Evolutionary conservation across 1,284 basidiomycete species (phyloP), one percentile per base, ranked within the genome.

Genomic region (Cryptococcus depauperatus): DNA sequence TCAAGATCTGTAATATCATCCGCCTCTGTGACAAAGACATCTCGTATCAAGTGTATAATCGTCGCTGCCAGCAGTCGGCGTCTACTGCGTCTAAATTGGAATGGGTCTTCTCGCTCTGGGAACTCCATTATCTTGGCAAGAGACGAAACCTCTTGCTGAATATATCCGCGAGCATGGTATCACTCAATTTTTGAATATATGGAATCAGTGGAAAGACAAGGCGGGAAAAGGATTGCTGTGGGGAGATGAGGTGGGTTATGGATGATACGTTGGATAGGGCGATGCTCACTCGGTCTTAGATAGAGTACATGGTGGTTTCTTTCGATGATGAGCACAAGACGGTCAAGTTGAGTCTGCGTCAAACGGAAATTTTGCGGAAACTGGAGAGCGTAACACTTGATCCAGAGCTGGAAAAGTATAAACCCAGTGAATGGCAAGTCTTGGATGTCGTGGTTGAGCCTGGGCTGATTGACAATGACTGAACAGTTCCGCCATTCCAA

Each of bases 91-190:
- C n/a, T n/a, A n/a, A n/a, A n/a, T n/a, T n/a, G n/a, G 29, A 28
- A 97, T 98, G 95, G 95, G 95, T 50, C 81, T 99, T 40, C 75
- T 99, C 50, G 87, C 83, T 51, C 83, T 96, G 47, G 95, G 95
- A 51, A 98, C 92, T 4, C 91, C 95, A 22, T 80, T 98, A 51
- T 73, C 79, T 41, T 99, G 95, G 95, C 79, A 84, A 46, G 84
- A 97, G 59, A 84, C 90, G 38, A 86, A 85, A 72, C 78, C 82
- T 50, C 78, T 88, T 61, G 86, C 89, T 11, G 82, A 91, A 62
- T 89, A 97, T 74, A 88, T 98, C 57, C 79, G 92, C 52, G 73
- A 77, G 44, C 92, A 98, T 69, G 95, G 95, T 32, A 90, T 98
- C 63, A 82, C 85, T 18, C 95, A 99, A 73, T 95, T 99, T 66